Percentiles rank a stretch among this genome's conserved stretches.
Evolutionary conservation across 2,329 filamentous ascomycete genomes (phyloP).

Genomic region (Peltaster fructicola): DNA sequence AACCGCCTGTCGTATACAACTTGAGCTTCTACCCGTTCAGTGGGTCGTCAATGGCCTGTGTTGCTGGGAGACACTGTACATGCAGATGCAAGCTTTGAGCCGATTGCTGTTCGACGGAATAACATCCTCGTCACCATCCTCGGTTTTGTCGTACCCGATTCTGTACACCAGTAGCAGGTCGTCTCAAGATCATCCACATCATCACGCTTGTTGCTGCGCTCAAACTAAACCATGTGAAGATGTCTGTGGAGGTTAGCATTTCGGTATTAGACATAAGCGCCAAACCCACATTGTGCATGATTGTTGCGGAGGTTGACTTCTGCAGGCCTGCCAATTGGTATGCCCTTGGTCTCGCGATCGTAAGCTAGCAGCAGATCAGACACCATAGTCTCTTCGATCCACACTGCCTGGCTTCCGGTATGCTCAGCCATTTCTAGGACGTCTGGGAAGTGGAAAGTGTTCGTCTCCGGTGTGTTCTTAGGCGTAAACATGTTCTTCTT

Average conservation of each 20-base stretch:
- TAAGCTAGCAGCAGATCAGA: conserved; percentile 62
- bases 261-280: too few relatives aligned
- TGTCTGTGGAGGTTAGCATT: conserved; percentile 38
- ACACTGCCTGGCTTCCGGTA: conserved; percentile 71
- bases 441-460: conserved; percentile 90
- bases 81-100: too few relatives aligned
- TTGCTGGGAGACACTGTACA: too few relatives aligned
- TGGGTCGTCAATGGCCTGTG: too few relatives aligned
- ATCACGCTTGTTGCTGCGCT: conserved; percentile 69
- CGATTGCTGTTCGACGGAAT: too few relatives aligned
- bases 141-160: conserved; percentile 11
- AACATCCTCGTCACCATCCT: conserved; percentile 6
- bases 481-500: conserved; percentile 98
- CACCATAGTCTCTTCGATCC: conserved; percentile 90
- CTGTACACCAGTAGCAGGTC: conserved; percentile 38
- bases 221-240: conserved; percentile 93
- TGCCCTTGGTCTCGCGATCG: conserved; percentile 59
- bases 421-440: conserved; percentile 76
- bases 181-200: conserved; percentile 89
- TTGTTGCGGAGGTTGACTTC: conserved; percentile 93
- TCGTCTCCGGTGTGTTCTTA: conserved; percentile 63
- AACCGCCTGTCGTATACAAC: too few relatives aligned
- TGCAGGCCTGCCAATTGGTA: conserved; percentile 73
- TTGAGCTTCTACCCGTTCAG: too few relatives aligned
- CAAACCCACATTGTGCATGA: conserved; percentile 48